These are phyloP conservation scores for Phytophthora litchii DNA, from an alignment of 352 stramenopile genomes.

Conservation along the genomic window DNA sequence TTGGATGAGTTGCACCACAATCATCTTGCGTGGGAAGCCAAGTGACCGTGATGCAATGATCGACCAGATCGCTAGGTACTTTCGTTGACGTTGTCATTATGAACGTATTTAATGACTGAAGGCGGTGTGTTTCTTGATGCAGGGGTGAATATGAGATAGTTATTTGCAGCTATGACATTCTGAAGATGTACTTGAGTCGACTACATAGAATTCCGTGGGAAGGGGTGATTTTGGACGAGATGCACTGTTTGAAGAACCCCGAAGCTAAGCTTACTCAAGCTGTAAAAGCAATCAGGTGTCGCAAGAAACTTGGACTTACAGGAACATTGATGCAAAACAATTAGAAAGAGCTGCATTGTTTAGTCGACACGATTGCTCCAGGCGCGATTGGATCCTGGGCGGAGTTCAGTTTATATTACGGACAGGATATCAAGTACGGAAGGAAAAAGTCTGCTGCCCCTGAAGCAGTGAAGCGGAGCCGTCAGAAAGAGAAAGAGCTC, in stretches of 20 bases:
- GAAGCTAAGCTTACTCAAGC: constrained; percentile 92
- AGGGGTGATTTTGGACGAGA: constrained; percentile 97
- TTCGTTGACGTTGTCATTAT: constrained; percentile 1
- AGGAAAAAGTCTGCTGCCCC: constrained; percentile 77
- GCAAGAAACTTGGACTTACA: constrained; percentile 84
- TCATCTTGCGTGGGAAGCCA: constrained; percentile 69
- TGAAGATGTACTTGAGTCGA: constrained; percentile 91
- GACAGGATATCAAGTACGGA: constrained; percentile 84
- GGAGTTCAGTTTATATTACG: constrained; percentile 82
- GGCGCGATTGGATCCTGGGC: constrained; percentile 63
- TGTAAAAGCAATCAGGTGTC: constrained; percentile 69
- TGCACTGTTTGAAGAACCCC: constrained; percentile 98
- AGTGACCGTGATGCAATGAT: constrained; percentile 61
- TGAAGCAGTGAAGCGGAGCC: constrained; percentile 62
- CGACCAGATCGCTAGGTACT: constrained; percentile 64
- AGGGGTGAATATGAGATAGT: constrained; percentile 80
- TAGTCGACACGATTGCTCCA: constrained; percentile 77
- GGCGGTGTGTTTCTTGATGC: constrained; percentile 6
- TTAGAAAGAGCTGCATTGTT: constrained; percentile 80
- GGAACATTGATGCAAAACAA: constrained; percentile 92
- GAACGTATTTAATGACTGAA: constrained; percentile 45
- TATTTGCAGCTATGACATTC: constrained; percentile 88
- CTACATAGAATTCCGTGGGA: constrained; percentile 89
- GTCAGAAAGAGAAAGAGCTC: constrained; percentile 73
- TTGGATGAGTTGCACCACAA: constrained; percentile 86